phyloP scores from a whole-genome alignment of 441 rosid genomes.

The Euphorbia schlechtendalii region DNA sequence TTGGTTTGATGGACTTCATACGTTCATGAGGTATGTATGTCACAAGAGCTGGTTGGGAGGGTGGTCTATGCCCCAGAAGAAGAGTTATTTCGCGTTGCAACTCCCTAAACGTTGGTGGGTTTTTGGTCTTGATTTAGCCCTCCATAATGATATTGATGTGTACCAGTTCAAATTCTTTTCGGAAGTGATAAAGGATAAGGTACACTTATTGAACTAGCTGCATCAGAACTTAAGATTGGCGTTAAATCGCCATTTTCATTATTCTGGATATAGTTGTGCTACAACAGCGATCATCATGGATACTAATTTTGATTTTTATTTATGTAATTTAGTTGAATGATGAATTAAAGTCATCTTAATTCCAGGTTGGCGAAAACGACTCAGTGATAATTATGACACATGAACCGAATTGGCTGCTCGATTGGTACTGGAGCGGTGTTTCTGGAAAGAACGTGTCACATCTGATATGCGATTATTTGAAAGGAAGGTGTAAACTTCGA shows the following conservation, averaged over 20 bases:
- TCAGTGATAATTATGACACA: slow-evolving; percentile 87
- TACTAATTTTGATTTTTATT: too few relatives aligned
- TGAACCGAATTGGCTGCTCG: slow-evolving; percentile 98
- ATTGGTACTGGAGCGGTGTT: slow-evolving; percentile 81
- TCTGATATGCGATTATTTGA: slow-evolving; percentile 72
- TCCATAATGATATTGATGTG: slow-evolving; percentile 80
- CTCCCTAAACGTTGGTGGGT: slow-evolving; percentile 97
- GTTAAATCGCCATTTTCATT: too few relatives aligned
- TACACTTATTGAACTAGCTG: too few relatives aligned
- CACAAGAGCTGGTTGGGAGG: slow-evolving; percentile 99
- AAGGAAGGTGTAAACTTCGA: slow-evolving; percentile 93
- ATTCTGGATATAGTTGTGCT: too few relatives aligned
- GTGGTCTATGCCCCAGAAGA: slow-evolving; percentile 99
- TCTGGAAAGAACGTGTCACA: slow-evolving; percentile 86
- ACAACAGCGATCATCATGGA: too few relatives aligned
- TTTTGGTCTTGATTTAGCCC: slow-evolving; percentile 98
- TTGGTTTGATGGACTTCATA: slow-evolving; percentile 98
- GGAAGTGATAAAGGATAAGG: too few relatives aligned
- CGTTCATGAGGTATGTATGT: slow-evolving; percentile 97
- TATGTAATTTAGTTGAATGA: slow-evolving; percentile 5
- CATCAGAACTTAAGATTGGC: too few relatives aligned
- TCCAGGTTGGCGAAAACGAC: slow-evolving; percentile 74
- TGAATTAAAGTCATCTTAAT: slow-evolving; percentile 1
- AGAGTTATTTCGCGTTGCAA: slow-evolving; percentile 97
- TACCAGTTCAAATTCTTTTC: too few relatives aligned